Percentiles rank a stretch among this genome's conserved stretches.
These are phyloP conservation scores for Penicillium soppii DNA, from an alignment of 495 filamentous ascomycete species.

Conservation along the genomic window DNA sequence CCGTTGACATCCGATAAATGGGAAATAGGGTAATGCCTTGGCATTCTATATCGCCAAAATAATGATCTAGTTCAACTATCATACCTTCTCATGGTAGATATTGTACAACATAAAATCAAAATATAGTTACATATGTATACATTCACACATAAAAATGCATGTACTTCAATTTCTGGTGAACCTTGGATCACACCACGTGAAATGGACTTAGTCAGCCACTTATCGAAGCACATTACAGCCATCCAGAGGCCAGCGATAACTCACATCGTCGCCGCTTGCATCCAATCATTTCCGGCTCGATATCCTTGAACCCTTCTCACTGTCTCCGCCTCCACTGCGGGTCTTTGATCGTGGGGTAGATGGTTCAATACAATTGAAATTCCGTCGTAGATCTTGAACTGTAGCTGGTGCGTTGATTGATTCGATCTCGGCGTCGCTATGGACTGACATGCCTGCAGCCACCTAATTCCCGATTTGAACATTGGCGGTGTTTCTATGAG, in stretches of 20 bases:
- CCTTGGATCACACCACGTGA: slow-evolving; percentile 1
- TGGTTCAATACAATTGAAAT: slow-evolving; percentile 6
- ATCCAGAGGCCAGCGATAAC: slow-evolving; percentile 27
- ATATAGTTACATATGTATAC: no score
- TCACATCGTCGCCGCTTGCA: slow-evolving; percentile 1
- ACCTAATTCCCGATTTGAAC: background rate
- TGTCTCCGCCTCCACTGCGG: slow-evolving; percentile 24
- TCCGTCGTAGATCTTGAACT: slow-evolving; percentile 6
- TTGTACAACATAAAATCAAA: no score
- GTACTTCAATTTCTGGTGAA: no score
- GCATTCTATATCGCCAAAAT: no score
- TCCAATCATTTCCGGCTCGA: slow-evolving; percentile 20
- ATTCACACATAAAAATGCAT: no score
- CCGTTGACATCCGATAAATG: no score
- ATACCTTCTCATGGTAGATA: no score
- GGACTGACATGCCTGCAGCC: slow-evolving; percentile 4
- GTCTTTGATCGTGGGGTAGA: slow-evolving; percentile 21
- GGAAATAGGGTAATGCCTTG: no score
- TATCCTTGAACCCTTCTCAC: background rate
- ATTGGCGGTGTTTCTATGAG: background rate
- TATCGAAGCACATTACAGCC: slow-evolving; percentile 12
- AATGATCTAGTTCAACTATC: no score
- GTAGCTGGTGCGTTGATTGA: background rate
- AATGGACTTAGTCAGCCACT: slow-evolving; percentile 14
- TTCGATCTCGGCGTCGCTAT: background rate